Conservation (phyloP, 139 green algal genomes). For the Eudorina sp. region DNA sequence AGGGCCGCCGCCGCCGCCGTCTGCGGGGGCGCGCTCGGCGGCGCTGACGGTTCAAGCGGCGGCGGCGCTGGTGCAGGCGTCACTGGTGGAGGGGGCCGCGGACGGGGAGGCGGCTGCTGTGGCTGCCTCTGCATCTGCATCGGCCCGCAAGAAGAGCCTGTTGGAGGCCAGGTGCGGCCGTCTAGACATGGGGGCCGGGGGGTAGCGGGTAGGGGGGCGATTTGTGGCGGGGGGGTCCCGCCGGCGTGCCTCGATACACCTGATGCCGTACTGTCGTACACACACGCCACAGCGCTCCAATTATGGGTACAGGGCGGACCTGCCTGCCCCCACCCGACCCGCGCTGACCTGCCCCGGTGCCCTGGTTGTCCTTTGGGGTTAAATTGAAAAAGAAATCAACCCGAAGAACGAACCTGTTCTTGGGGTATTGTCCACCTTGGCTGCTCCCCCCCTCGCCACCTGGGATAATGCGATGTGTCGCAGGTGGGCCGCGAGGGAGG, state of each 20-base stretch:
- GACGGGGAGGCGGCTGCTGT: not conserved
- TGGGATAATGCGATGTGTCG: not conserved
- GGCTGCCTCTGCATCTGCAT: not conserved
- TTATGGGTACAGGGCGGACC: no score
- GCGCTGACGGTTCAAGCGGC: slow-evolving; percentile 21
- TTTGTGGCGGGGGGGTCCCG: not conserved
- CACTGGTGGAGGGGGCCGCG: not conserved
- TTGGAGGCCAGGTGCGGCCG: slow-evolving; percentile 29
- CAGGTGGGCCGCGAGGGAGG: slow-evolving; percentile 51
- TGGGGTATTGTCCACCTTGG: no score
- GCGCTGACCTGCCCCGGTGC: no score
- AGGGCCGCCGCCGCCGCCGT: no score
- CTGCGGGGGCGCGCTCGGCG: not conserved
- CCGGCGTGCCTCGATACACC: not conserved
- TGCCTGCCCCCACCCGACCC: no score
- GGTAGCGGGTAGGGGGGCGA: not conserved
- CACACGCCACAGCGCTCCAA: no score
- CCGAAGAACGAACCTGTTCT: no score
- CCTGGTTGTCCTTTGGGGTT: no score
- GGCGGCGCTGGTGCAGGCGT: slow-evolving; percentile 16
- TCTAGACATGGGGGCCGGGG: not conserved
- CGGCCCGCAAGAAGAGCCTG: slow-evolving; percentile 18
- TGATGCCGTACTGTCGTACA: no score
- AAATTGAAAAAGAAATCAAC: no score
- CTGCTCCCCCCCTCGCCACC: no score